Base-by-base conservation (phyloP, 1,284 basidiomycete genomes). In the Rhizoctonia solani region DNA sequence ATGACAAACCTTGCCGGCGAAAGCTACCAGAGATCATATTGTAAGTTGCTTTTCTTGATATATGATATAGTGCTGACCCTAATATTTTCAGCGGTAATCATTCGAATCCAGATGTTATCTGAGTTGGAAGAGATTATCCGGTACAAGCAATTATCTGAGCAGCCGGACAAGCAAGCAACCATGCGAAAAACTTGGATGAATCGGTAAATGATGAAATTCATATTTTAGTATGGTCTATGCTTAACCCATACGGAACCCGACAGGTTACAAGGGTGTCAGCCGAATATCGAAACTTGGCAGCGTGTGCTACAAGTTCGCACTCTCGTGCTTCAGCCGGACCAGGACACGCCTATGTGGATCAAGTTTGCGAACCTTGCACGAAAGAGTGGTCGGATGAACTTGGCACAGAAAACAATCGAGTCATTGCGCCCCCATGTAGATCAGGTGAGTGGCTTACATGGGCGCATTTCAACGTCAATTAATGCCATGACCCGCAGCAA, bases 251-350 rank as follows among this genome's bases (percentile, higher is more conserved):
- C 14, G 23, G 39, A 23, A 63, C 44, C 46, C 23, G 21, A 41
- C 29, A 94, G 93, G 69, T 78, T 99, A 46, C 90, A 94, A 79
- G 97, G 95, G 1, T 98, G 96, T 77, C 95, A 99, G 76, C 92
- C 94, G 16, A 97, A 99, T 72, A 97, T 99, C 19, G 97, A 99
- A 77, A 95, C 98, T 3, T 99, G 97, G 97, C 97, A 99, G 78
- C 88, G 96, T 23, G 94, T 99, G 54, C 80, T 99, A 16, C 96
- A 98, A 80, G 94, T 99, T 42, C 87, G 97, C 68, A 94, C 95
- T 0, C 84, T 99, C 55, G 95, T 99, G 23, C 82, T 98, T 32
- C 92, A 88, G 50, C 97, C 97, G 0, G 92, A 92, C 71, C 95
- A 98, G 73, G 95, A 98, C 74, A 94, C 93, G 58, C 87, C 92